Base-by-base conservation (phyloP, 2,329 filamentous ascomycete species). In the Penicillium sp. region DNA sequence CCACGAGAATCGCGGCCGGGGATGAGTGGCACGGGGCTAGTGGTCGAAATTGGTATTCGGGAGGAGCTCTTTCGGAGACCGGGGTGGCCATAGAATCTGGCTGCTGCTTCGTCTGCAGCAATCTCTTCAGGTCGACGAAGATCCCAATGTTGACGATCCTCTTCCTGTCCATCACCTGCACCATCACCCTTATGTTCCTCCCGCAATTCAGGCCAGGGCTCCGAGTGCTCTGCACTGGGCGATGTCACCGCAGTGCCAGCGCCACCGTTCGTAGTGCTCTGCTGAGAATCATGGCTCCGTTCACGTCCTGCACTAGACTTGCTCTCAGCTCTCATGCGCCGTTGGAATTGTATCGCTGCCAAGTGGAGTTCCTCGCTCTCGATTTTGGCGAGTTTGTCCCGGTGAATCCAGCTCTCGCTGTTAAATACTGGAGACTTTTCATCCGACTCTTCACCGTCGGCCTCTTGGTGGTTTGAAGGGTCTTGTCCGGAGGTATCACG, bases 41-140 rank as follows among this genome's bases (percentile, higher is more conserved):
- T 78, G 63, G 90, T 92, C 24, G 91, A 86, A 30, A 97, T 81
- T 1, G 94, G 94, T 67, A 99, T 97, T 47, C 90, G 86, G 37
- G 93, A 96, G 3, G 82, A 76, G 75, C 83, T 76, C 78, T 83
- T 74, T 81, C 88, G 65, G 69, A 80, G 58, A 68, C 75, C 59
- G 62, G 82, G 73, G 73, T 82, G 65, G 75, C 71, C 61, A 75
- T 66, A 82, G 72, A 68, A 82, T 79, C 62, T 84, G 77, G 37
- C 66, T 8, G 69, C 59, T 49, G 68, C 60, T 60, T 67, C 52
- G 27, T 83, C 78, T 8, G 77, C 75, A 21, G 87, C 86, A 55
- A 90, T 88, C 67, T 96, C 91, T 61, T 92, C 89, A 2, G 89
- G 88, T 17, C 84, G 82, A 51, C 89, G 82, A 48, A 92, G 77